Base-by-base conservation (phyloP, 768 basidiomycete species). In the Podaxis sp. region DNA sequence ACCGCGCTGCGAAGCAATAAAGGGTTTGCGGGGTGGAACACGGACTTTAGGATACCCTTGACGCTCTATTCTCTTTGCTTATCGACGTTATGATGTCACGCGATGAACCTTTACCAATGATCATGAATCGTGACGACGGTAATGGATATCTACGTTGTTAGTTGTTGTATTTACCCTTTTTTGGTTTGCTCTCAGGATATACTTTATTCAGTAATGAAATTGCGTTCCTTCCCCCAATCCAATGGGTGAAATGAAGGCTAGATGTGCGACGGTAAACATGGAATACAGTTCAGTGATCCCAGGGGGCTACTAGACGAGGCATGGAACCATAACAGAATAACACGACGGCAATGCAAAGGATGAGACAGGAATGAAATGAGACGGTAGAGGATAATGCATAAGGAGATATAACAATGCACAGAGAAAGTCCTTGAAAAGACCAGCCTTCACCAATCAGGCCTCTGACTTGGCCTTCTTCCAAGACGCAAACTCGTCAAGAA, bases 401-500 rank as follows among this genome's bases (percentile, higher is more conserved):
- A 40, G 13, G 11, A 51, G 15, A 51, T 11, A 4, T 50, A 29
- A 25, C 15, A 17, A 41, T 49, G 36, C n/a, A 50, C 7, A 58
- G 27, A 38, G 25, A 17, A 49, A 12, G 12, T 9, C n/a, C 17
- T n/a, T 43, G 41, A 43, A 46, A 8, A 8, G 43, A 50, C 8
- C 25, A 24, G 13, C 33, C 33, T 9, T 9, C 51, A 6, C n/a
- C 47, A 13, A 17, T 57, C 36, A 29, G n/a, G 36, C 43, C n/a
- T 36, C 57, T 17, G 47, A 58, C n/a, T 59, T 51, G 5, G 57
- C 52, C 65, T 77, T 80, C 71, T 88, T 91, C 89, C 87, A 91
- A 2, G 71, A 70, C 4, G 87, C 90, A 68, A 93, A 94, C 64
- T 91, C 86, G 67, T 94, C 92, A 50, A 93, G 74, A 65, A 92